Evolutionary conservation across 2,329 filamentous ascomycete genomes (phyloP).

Genomic region (Alternaria arborescens): DNA sequence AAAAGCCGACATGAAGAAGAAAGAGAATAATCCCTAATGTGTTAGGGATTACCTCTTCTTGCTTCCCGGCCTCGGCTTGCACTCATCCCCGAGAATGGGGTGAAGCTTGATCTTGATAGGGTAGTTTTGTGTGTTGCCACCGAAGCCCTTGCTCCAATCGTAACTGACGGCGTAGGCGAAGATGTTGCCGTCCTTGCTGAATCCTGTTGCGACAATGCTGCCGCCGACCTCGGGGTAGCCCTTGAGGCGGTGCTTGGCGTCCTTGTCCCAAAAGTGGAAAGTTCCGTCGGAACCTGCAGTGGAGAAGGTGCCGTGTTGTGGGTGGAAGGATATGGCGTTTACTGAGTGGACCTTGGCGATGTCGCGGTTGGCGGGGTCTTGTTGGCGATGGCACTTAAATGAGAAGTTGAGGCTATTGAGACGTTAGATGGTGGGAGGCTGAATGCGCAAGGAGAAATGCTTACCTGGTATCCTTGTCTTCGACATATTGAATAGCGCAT

Average conservation of each 20-base stretch:
- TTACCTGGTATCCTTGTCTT: constrained; percentile 85
- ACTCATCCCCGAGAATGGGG: constrained; percentile 58
- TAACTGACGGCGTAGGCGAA: constrained; percentile 80
- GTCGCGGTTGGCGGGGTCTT: constrained; percentile 68
- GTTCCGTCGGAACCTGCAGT: constrained; percentile 95
- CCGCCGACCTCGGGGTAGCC: constrained; percentile 73
- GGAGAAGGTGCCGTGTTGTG: constrained; percentile 95
- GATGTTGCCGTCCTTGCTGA: constrained; percentile 79
- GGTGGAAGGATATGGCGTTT: constrained; percentile 98
- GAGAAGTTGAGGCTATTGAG: constrained; percentile 81
- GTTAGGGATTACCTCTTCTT: constrained; percentile 54
- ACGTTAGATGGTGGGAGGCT: constrained; percentile 19
- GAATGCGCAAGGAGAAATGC: not conserved
- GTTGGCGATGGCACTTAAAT: constrained; percentile 97
- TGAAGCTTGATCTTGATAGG: constrained; percentile 62
- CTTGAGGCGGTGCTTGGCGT: constrained; percentile 63
- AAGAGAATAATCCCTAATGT: not conserved
- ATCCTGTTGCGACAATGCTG: constrained; percentile 89
- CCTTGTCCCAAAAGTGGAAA: constrained; percentile 92
- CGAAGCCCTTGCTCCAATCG: constrained; percentile 98
- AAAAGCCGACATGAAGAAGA: not conserved
- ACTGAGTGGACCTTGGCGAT: constrained; percentile 91
- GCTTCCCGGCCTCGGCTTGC: constrained; percentile 58
- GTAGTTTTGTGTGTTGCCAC: constrained; percentile 74
- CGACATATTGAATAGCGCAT: constrained; percentile 97